Base-by-base conservation (phyloP, 139 green algal species). In the Astrephomene gubernaculifera region DNA sequence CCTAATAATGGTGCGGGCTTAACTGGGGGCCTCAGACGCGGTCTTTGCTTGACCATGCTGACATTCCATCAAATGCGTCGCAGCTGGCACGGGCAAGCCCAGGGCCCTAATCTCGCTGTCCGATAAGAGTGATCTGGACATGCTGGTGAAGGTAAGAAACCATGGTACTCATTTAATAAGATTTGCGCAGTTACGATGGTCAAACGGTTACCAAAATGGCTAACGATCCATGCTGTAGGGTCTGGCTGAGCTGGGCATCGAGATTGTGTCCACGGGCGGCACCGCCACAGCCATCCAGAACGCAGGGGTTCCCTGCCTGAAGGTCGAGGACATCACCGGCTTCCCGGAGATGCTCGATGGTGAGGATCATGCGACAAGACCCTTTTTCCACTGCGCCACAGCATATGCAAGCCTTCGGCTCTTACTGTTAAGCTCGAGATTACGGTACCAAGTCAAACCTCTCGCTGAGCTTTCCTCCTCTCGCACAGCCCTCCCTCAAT, bases 271-370 rank as follows among this genome's bases (percentile, higher is more conserved):
- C 53, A 99, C 97, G 21, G 97, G 97, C 29, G 97, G 97, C 72
- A 98, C 93, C 35, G 96, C 96, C 29, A 91, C 84, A 6, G 93
- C 96, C 7, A 95, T 99, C 31, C 83, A 96, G 81, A 87, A 91
- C 27, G 90, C 91, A 17, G 95, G 94, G 12, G 80, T 99, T n/a
- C 81, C 94, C 29, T 96, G 98, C 7, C 93, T 85, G 44, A 92
- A 93, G 4, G 96, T 99, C 25, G 96, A 98, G 70, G 90, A 98
- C 68, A 86, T 99, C 0, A 99, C 98, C 9, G 93, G 93, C 53
- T 99, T 99, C 88, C 98, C 98, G 54, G 98, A 99, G 86, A 99
- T 99, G 98, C 94, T 98, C 4, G 96, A 98, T 72, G 95, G 95
- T 96, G 87, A 54, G n/a, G n/a, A n/a, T n/a, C n/a, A n/a, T n/a